Base-by-base conservation (phyloP, 2,329 filamentous ascomycete genomes). In the Torrubiella hemipterigena region DNA sequence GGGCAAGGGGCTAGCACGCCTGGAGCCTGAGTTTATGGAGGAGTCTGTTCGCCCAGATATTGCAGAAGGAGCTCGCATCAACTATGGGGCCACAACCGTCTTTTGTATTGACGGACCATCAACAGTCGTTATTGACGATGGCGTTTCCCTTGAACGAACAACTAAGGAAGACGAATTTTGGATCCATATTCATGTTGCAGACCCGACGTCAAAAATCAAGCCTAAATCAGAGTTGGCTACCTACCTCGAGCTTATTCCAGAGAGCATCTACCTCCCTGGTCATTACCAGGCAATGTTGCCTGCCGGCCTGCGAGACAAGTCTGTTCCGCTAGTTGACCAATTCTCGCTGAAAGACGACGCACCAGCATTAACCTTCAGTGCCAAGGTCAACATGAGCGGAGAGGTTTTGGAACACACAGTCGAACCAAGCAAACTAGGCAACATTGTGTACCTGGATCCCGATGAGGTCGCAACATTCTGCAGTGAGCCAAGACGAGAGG, bases 111-210 rank as follows among this genome's bases (percentile, higher is more conserved):
- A 93, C 46, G 65, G 69, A 17, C 61, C 65, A 14, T 56, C 55
- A 21, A 80, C 84, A 0, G 59, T 67, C 17, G 75, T 89, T 42
- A 80, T 91, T 35, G 83, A 93, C 42, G 83, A 93, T 47, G 83
- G 77, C 2, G 56, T 93, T 7, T 89, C 82, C 1, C 47, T 91
- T 7, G 77, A 85, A 46, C 50, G 54, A 27, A 68, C 77, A 2
- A 54, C 61, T 4, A 58, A 52, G 13, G 38, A 63, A 14, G 49
- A 63, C 30, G 64, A 80, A 41, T 73, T 71, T 45, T 91, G 83
- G 83, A 60, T 89, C 18, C 81, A 86, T 46, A 56, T 85, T 19
- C 83, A 91, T 49, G 69, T 81, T 25, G 83, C 84, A 11, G 84
- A 91, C 45, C 82, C 82, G 7, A 78, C 79, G 3, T 81, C 83